phyloP scores from a whole-genome alignment of 106 monocot genomes.

The Gastrodia elata region DNA sequence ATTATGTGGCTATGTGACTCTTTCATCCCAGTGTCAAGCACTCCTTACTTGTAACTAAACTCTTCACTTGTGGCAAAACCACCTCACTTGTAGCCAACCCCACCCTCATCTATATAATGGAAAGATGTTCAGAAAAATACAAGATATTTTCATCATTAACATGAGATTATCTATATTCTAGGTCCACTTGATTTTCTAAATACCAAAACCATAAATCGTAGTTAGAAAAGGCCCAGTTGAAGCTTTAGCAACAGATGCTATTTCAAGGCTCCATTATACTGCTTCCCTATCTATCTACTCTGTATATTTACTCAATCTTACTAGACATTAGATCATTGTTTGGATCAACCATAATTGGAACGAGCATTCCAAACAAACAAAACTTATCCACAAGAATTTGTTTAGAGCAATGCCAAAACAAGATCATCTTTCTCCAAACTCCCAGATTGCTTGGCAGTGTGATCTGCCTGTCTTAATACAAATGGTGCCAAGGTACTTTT shows the following conservation, averaged over 20 bases:
- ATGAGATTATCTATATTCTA: neutral
- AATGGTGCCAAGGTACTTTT: neutral
- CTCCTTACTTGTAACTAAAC: neutral
- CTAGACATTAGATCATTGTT: neutral
- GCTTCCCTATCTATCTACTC: neutral
- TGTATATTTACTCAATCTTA: neutral
- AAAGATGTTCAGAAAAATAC: too few relatives aligned
- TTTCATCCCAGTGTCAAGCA: neutral
- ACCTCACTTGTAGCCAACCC: neutral
- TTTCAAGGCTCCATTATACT: too few relatives aligned
- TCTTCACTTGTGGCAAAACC: neutral
- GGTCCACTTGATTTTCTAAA: neutral
- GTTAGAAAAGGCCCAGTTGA: neutral
- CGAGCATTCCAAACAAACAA: neutral
- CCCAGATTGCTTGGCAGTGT: neutral
- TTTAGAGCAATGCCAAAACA: neutral
- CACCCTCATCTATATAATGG: neutral
- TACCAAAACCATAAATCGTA: neutral
- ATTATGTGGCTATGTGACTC: neutral
- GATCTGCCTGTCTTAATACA: neutral
- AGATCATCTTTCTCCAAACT: neutral
- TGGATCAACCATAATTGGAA: neutral
- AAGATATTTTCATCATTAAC: neutral
- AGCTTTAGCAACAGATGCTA: neutral
- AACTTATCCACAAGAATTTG: too few relatives aligned